Evolutionary conservation across 2,329 filamentous ascomycete species (phyloP), one percentile per base, ranked within the genome.

Genomic region (Aspergillus spinulosporus): DNA sequence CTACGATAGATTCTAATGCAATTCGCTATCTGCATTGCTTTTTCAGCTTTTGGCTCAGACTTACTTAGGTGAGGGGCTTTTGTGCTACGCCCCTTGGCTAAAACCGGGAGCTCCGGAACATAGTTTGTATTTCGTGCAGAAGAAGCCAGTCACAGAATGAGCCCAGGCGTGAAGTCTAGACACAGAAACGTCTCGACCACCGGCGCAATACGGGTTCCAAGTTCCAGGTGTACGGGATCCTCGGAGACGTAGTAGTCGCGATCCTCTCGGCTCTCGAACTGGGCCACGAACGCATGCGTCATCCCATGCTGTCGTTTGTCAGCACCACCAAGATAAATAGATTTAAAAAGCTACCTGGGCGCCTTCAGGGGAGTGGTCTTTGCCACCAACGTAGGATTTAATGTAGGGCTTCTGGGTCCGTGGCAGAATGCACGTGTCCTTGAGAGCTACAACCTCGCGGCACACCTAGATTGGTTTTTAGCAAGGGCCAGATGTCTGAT

Each of bases 221-320:
- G 90, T 0, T 71, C 81, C 36, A 78, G 72, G 67, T 91, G 88
- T 7, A 73, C 81, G 1, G 86, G 85, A 63, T 92, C 88, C 31
- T 84, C 74, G 50, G 82, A 71, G 5, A 88, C 72, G 67, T 91
- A 92, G 64, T 89, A 90, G 58, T 85, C 80, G 46, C 87, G 77
- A 66, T 92, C 88, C 59, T 83, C 80, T 14, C 76, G 76, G 21
- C 70, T 86, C 7, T 81, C 79, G 57, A 92, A 91, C 63, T 89
- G 83, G 21, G 82, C 79, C 1, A 92, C 80, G 60, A 91, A 91
- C 0, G 79, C 85, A 67, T 92, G 88, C 0, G 86, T 86, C 49
- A 87, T 82, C 0, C 82, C 87, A 48, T 80, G 78, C 86, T 84
- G 55, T 31, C n/a, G 3, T 7, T 40, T 3, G 15, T 28, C 28